These are phyloP conservation scores for Calocera viscosa DNA, from an alignment of 768 basidiomycete species.

Conservation along the genomic window DNA sequence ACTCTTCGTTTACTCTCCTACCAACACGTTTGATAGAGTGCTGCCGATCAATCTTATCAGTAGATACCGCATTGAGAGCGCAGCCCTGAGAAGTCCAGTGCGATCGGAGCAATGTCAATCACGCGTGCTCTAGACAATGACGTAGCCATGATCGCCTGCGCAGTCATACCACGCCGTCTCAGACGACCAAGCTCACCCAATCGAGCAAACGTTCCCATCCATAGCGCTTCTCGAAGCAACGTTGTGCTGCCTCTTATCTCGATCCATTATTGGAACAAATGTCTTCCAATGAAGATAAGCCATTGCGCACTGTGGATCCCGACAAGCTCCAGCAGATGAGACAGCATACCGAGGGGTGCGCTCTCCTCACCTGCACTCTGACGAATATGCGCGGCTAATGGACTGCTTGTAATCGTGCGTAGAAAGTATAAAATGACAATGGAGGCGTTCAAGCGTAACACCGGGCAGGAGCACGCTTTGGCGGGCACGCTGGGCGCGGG, in stretches of 20 bases:
- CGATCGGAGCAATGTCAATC: not conserved
- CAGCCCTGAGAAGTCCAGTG: no score
- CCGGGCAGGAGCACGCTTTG: not conserved
- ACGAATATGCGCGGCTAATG: no score
- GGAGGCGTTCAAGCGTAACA: slow-evolving; percentile 5
- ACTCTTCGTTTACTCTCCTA: no score
- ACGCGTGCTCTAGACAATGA: not conserved
- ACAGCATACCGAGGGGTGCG: not conserved
- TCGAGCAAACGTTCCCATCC: no score
- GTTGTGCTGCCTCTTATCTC: no score
- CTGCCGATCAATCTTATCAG: no score
- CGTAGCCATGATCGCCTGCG: not conserved
- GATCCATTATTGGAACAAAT: not conserved
- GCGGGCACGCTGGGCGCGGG: not conserved
- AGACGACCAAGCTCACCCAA: no score
- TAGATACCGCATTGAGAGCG: no score
- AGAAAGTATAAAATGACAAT: slow-evolving; percentile 1
- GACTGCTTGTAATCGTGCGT: no score
- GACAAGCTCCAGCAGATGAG: not conserved
- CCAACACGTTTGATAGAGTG: no score
- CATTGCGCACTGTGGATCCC: not conserved
- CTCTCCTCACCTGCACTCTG: not conserved
- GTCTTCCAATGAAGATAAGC: not conserved
- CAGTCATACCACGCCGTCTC: no score
- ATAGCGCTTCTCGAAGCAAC: no score